A percentile compares a stretch with the other conserved stretches of the same genome.
Evolutionary conservation across 2,329 filamentous ascomycete species (phyloP).

Genomic region (Fusarium proliferatum): DNA sequence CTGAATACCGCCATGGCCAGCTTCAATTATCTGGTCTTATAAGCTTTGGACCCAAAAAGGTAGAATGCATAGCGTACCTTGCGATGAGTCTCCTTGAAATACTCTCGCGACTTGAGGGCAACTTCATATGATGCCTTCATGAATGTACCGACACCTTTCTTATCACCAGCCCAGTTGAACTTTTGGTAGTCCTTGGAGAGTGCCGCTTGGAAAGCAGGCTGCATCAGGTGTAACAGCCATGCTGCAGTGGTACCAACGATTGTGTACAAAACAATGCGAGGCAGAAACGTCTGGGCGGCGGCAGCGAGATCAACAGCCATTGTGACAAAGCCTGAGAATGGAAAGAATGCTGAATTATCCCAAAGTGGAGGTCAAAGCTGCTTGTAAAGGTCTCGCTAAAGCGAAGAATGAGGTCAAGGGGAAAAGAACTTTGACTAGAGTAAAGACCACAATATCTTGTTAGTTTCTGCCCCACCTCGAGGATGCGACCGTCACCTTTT

Average conservation of each 20-base stretch:
- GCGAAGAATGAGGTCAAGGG: neutral
- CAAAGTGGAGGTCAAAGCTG: neutral
- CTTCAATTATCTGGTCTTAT: conserved; percentile 4
- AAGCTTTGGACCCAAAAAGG: neutral
- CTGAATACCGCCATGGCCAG: conserved; percentile 17
- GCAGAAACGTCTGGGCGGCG: neutral
- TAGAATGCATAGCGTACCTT: neutral
- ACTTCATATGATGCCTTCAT: conserved; percentile 22
- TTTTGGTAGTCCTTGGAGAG: conserved; percentile 8
- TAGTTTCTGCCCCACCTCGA: neutral
- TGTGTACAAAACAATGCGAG: conserved; percentile 11
- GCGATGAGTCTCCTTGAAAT: conserved; percentile 13
- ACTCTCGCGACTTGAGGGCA: conserved; percentile 13
- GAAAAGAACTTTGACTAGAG: neutral
- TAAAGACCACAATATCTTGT: neutral
- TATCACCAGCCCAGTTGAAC: conserved; percentile 24
- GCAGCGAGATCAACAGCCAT: conserved; percentile 2
- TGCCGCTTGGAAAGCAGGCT: conserved; percentile 18
- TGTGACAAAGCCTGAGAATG: neutral
- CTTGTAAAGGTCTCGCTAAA: neutral
- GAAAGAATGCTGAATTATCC: neutral
- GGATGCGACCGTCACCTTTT: neutral
- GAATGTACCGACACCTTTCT: conserved; percentile 15
- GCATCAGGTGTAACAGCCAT: conserved; percentile 21
- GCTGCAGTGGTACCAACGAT: conserved; percentile 10